Evolutionary conservation across 169 alveolate genomes (phyloP), one percentile per base, ranked within the genome.

Genomic region (Theileria orientalis): DNA sequence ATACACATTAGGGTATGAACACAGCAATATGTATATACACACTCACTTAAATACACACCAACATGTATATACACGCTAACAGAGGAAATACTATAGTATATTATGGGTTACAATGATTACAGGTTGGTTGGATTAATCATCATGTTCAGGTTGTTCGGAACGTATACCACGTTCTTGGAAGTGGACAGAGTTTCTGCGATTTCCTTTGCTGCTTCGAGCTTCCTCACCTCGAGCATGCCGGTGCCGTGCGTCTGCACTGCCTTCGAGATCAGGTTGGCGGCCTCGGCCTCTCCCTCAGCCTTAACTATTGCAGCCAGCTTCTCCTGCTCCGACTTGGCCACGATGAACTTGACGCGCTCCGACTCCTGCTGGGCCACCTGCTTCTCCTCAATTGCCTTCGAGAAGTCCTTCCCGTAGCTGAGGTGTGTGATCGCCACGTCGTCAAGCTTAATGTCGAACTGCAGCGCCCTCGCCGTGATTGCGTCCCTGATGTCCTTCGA

Each of bases 331-430:
- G 97, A 95, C 89, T 94, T 91, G 74, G 94, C 96, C 23, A 97
- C 99, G 49, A 96, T 78, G 74, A 95, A 97, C 89, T 97, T 97
- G 40, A 96, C 97, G 59, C 98, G 79, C 85, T 97, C 99, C 44
- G 99, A 98, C 52, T 96, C 99, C 85, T 97, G 99, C 84, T 97
- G 95, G 27, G 99, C 99, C 23, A 97, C 98, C 83, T 97, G 98
- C 90, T 97, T 97, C 76, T 96, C 97, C 87, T 97, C 99, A 69
- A 96, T 96, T 25, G 99, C 99, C 83, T 93, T 93, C 49, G 96
- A 90, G 86, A 96, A 97, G 85, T 97, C 99, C 80, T 94, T 95
- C 14, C 98, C 98, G 85, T 96, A 97, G 63, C 96, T 92, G 56
- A 97, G 85, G 78, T 97, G 98, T 27, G 98, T 96, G 52, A 97